Evolutionary conservation across 306 rosid genomes (phyloP).

Genomic region (Malus asiatica): DNA sequence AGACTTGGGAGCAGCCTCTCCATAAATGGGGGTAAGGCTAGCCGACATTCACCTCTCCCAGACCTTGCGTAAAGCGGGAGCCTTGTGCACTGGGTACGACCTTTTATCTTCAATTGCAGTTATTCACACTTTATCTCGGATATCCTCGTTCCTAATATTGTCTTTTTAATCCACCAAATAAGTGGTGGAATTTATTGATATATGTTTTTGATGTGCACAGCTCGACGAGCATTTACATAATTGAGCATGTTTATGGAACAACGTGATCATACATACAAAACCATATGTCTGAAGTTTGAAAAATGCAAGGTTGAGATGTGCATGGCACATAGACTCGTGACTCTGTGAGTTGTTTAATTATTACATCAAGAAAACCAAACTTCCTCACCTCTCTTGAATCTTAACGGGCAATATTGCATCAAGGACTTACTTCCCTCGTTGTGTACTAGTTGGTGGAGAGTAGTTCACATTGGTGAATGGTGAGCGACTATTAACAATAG

Average conservation of each 20-base stretch:
- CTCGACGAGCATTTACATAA: neutral
- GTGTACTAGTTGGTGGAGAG: conserved; percentile 7
- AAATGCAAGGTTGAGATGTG: neutral
- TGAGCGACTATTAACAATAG: neutral
- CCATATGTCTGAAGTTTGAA: neutral
- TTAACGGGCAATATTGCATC: neutral
- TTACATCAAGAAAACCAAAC: neutral
- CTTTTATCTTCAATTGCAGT: no score
- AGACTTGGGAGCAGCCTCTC: no score
- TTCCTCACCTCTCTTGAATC: no score
- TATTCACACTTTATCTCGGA: no score
- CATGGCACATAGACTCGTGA: neutral
- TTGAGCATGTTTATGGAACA: neutral
- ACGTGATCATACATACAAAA: neutral
- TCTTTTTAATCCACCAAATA: neutral
- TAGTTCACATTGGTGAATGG: neutral
- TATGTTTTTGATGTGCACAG: neutral
- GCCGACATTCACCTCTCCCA: no score
- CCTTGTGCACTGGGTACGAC: no score
- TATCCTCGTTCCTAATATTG: no score
- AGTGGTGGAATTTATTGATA: neutral
- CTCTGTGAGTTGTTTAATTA: neutral
- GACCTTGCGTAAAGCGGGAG: no score
- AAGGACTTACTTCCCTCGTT: neutral
- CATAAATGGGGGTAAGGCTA: no score